Base-by-base conservation (phyloP, 1,284 basidiomycete genomes). In the Takashimella koratensis region DNA sequence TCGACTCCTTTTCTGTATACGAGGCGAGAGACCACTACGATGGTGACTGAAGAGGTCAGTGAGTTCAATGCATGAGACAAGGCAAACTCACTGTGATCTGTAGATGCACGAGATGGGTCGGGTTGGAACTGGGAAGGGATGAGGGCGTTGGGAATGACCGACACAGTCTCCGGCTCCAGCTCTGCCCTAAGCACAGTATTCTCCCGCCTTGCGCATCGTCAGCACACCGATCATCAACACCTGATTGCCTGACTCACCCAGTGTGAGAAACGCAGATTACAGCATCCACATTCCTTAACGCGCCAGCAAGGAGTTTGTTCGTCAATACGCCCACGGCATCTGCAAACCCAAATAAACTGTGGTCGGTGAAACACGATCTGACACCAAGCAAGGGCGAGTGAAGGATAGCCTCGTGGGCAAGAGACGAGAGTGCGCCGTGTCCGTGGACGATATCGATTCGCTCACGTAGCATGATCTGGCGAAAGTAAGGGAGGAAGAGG, bases 261-360 rank as follows among this genome's bases (percentile, higher is more conserved):
- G 93, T 97, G 75, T 98, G 89, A n/a, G 90, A 94, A 46, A 98
- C 96, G 67, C 93, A 97, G 27, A 98, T 93, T 0, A 90, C 90
- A 0, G 86, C 90, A 60, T 98, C 95, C 0, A 94, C 88, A 71
- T 95, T 94, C 58, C 86, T 84, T 64, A 99, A 77, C 1, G 87
- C 87, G 13, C 84, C 90, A 12, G 85, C 87, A 24, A 98, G 79
- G 39, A 99, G 81, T 73, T 98, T 98, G 79, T 98, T 98, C 4
- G 96, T 98, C 60, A 98, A 77, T 46, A 98, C 94, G 64, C 92
- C 93, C 0, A 92, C 92, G 16, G 93, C 93, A 66, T 97, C 94
- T 44, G 90, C 91, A 64, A 99, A 92, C 0, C 91, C 93, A 65
- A 98, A 98, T 22, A 99, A 78, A 63, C 88, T 92, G 69, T 99